These are phyloP conservation scores for Fulvia fulva DNA, from an alignment of 2,329 filamentous ascomycete genomes.

Conservation along the genomic window DNA sequence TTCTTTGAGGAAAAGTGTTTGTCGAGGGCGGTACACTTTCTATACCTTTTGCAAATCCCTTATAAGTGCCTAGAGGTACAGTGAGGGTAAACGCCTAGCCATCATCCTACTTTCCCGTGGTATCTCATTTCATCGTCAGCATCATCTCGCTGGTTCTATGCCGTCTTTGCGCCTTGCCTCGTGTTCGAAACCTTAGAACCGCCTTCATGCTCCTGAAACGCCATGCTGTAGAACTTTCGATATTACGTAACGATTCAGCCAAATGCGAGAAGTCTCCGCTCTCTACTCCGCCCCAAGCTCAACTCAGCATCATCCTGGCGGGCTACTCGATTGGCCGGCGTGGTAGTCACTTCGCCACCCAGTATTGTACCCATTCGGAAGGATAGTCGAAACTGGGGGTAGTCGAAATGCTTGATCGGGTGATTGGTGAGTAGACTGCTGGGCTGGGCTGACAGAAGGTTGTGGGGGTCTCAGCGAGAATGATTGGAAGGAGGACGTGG, in stretches of 20 bases:
- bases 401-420: neutral
- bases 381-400: constrained; percentile 2
- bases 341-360: constrained; percentile 6
- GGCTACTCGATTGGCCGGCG: constrained; percentile 1
- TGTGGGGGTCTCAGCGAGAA: neutral
- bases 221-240: neutral
- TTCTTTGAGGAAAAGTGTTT: neutral
- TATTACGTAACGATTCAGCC: neutral
- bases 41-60: neutral
- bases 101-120: neutral
- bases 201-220: neutral
- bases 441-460: constrained; percentile 2
- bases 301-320: neutral
- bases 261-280: neutral
- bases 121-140: neutral
- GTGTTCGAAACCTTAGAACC: neutral
- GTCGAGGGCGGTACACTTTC: neutral
- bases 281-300: neutral
- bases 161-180: neutral
- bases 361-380: neutral
- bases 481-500: constrained; percentile 5
- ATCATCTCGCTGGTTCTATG: neutral
- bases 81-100: neutral
- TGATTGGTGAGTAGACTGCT: neutral
- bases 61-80: neutral